phyloP scores from a whole-genome alignment of 2,329 filamentous ascomycete species.

The Penicillium olsonii region DNA sequence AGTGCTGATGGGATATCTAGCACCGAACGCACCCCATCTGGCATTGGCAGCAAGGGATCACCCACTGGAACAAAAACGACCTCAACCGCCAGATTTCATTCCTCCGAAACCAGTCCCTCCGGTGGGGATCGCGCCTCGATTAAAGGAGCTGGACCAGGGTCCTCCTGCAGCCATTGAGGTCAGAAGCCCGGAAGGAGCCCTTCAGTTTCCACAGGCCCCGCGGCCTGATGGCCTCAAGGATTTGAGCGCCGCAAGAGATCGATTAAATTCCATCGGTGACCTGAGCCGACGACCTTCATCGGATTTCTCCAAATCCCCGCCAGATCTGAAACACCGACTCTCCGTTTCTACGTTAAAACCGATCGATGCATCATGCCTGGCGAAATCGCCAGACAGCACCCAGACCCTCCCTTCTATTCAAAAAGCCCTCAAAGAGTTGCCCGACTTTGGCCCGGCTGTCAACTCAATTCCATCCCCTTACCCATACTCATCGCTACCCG shows the following conservation, averaged over 20 bases:
- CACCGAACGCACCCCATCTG: slow-evolving; percentile 66
- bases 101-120: neutral
- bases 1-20: slow-evolving; percentile 67
- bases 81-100: slow-evolving; percentile 2
- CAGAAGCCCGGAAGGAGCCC: neutral
- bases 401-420: slow-evolving; percentile 45
- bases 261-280: slow-evolving; percentile 7
- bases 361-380: slow-evolving; percentile 35
- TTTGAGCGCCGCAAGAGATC: neutral
- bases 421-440: slow-evolving; percentile 38
- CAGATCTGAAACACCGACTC: slow-evolving; percentile 31
- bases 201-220: neutral
- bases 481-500: slow-evolving; percentile 26
- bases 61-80: slow-evolving; percentile 44
- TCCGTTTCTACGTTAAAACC: slow-evolving; percentile 44
- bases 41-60: slow-evolving; percentile 58
- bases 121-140: neutral
- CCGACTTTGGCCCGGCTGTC: slow-evolving; percentile 25
- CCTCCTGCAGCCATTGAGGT: neutral
- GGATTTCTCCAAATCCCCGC: slow-evolving; percentile 29
- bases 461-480: slow-evolving; percentile 28
- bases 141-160: neutral
- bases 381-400: slow-evolving; percentile 36
- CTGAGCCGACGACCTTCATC: slow-evolving; percentile 9
- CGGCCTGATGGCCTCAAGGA: neutral